Evolutionary conservation across 2,329 filamentous ascomycete genomes (phyloP), one percentile per base, ranked within the genome.

Genomic region (Aspergillus melleus): DNA sequence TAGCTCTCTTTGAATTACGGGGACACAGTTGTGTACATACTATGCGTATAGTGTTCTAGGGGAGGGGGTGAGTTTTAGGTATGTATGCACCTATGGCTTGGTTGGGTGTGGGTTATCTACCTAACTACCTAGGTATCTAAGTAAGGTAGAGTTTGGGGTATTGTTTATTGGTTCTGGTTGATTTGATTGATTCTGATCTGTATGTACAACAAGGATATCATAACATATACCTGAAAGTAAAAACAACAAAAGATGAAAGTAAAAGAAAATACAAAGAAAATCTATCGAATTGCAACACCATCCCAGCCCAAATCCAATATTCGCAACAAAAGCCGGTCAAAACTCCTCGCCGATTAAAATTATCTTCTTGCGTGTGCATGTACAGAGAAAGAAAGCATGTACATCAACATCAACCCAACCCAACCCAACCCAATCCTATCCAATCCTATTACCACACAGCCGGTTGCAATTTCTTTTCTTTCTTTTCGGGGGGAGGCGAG

Each of bases 211-310:
- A 24, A 39, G 32, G 55, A 42, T 57, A 57, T 57, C 55, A 42
- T 57, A 57, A 53, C 55, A 57, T 57, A 52, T 57, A 49, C 55
- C 19, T 36, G 49, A 52, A 57, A n/a, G 22, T 11, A 36, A 36
- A 12, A 36, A 52, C 16, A 50, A 50, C 29, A 47, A 49, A 46
- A 29, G 26, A 32, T 3, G 0, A 20, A 36, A 49, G 19, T 10
- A 10, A 32, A 32, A 29, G 6, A 1, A 29, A 29, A 29, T 9
- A 24, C 4, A 24, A 5, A 6, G 24, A 24, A 24, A 24, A 14
- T 36, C 32, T 29, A 50, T 29, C n/a, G 12, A 14, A 22, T 26
- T 20, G 30, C 10, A 29, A 29, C 26, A 52, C 16, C 26, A 29
- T 52, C 49, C 49, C 6, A 16, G 4, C 49, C 22, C 24, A 4